Percentiles rank a stretch among this genome's conserved stretches.
Conservation (phyloP, 495 filamentous ascomycete species). For the Neurospora sp. region DNA sequence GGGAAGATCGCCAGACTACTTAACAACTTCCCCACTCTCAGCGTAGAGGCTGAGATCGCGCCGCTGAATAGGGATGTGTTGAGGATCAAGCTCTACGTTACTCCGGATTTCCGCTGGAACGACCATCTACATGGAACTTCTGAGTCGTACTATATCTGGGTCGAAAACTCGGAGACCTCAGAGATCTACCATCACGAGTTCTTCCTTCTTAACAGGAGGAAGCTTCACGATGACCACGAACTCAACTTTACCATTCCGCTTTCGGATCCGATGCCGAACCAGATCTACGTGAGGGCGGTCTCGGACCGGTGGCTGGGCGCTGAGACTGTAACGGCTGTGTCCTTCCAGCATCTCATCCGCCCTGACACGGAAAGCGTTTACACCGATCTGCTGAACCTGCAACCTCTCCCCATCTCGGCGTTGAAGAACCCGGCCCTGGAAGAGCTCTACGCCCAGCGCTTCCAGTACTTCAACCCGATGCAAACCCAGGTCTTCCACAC, state of each 20-base stretch:
- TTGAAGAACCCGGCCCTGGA: slow-evolving; percentile 81
- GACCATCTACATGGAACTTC: slow-evolving; percentile 89
- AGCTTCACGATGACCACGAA: slow-evolving; percentile 88
- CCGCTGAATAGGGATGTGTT: slow-evolving; percentile 92
- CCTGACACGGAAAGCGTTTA: slow-evolving; percentile 97
- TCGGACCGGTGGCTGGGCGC: slow-evolving; percentile 96
- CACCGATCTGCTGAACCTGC: slow-evolving; percentile 84
- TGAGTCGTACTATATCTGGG: slow-evolving; percentile 97
- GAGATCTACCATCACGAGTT: slow-evolving; percentile 98
- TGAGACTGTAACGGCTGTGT: slow-evolving; percentile 90
- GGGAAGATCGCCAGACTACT: slow-evolving; percentile 68
- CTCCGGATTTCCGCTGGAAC: slow-evolving; percentile 90
- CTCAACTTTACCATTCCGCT: slow-evolving; percentile 96
- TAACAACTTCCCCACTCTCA: slow-evolving; percentile 85
- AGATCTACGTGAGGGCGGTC: slow-evolving; percentile 90
- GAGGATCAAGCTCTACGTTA: slow-evolving; percentile 72
- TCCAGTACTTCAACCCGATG: slow-evolving; percentile 98
- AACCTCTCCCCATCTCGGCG: slow-evolving; percentile 79
- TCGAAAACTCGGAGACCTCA: slow-evolving; percentile 94
- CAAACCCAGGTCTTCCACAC: slow-evolving; percentile 97
- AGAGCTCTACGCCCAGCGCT: slow-evolving; percentile 77
- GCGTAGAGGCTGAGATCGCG: slow-evolving; percentile 85
- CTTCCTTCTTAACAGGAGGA: slow-evolving; percentile 82
- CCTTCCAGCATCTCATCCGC: slow-evolving; percentile 94
- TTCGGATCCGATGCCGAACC: slow-evolving; percentile 80